Base-by-base conservation (phyloP, 495 filamentous ascomycete genomes). In the Rhizodiscina lignyota region DNA sequence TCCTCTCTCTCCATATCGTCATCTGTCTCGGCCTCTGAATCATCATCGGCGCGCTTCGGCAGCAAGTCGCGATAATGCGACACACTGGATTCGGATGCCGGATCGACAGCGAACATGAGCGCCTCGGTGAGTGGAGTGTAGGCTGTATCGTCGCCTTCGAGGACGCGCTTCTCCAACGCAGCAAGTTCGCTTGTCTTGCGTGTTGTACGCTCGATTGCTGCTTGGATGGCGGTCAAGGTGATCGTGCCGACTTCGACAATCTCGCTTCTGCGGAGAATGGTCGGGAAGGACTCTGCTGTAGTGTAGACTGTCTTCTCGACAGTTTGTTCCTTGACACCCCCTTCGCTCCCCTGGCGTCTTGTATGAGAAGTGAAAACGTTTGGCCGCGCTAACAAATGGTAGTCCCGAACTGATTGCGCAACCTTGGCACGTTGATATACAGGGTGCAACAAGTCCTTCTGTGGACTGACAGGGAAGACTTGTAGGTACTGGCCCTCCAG, bases 401-500 rank as follows among this genome's bases (percentile, higher is more conserved):
- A 84, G 39, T 96, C 86, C 10, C 85, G 59, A 22, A 86, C 79
- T 13, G 79, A 67, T 35, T 77, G 70, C 13, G 82, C 70, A n/a
- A 96, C 77, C 40, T 84, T 77, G 12, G 78, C 66, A 16, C 83
- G 75, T 51, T 92, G 85, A 50, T 81, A 92, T 11, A 96, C 77
- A n/a, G 79, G 79, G 51, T 94, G 83, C 4, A 55, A 55, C 18
- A 89, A 65, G 45, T 94, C 79, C 29, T 83, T 83, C 49, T 94
- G 72, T 5, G 80, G 72, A 30, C 67, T 79, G 32, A 96, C 74
- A 12, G 79, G 58, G 34, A 66, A 85, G 41, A 96, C 77, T 32
- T 86, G 79, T 16, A 97, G 56, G 58, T 77, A 96, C 55, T 99
- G 89, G 19, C 91, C 89, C 61, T 99, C 91, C 18, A 80, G 67